A percentile compares a stretch with the other conserved stretches of the same genome.
Evolutionary conservation across 2,329 filamentous ascomycete species (phyloP).

Genomic region (Fusarium nelsonii): DNA sequence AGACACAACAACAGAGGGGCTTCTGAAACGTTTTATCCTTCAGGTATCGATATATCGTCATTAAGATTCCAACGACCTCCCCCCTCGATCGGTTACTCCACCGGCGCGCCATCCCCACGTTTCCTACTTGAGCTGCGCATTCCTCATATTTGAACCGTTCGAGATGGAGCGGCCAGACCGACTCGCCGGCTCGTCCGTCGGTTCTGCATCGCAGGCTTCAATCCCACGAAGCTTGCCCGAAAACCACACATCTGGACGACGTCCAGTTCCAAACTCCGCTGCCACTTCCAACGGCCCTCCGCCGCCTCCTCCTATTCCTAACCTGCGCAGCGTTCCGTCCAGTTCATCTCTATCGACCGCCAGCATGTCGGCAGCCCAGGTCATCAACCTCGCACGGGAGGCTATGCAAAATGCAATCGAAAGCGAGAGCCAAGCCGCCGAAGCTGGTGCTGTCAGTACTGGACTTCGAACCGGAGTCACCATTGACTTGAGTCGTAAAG

Average conservation of each 20-base stretch:
- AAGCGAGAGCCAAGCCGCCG: conserved; percentile 73
- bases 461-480: conserved; percentile 78
- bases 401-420: conserved; percentile 76
- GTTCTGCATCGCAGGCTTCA: conserved; percentile 44
- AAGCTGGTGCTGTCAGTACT: conserved; percentile 68
- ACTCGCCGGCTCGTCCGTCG: conserved; percentile 45
- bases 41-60: conserved; percentile 39
- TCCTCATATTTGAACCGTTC: conserved; percentile 32
- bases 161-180: conserved; percentile 54
- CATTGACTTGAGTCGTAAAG: conserved; percentile 81
- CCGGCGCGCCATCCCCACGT: conserved; percentile 35
- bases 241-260: conserved; percentile 55
- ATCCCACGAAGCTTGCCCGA: conserved; percentile 57
- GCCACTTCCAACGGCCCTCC: conserved; percentile 57
- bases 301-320: conserved; percentile 61
- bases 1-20: conserved; percentile 46
- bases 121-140: conserved; percentile 39
- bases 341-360: conserved; percentile 63
- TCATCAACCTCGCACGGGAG: conserved; percentile 73
- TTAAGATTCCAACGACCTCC: conserved; percentile 32
- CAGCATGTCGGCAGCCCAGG: conserved; percentile 70
- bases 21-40: conserved; percentile 51
- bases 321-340: conserved; percentile 61
- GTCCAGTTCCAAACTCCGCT: conserved; percentile 55
- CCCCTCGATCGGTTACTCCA: conserved; percentile 44